These are phyloP conservation scores for Zymoseptoria tritici DNA, from an alignment of 2,329 filamentous ascomycete species.

Conservation along the genomic window DNA sequence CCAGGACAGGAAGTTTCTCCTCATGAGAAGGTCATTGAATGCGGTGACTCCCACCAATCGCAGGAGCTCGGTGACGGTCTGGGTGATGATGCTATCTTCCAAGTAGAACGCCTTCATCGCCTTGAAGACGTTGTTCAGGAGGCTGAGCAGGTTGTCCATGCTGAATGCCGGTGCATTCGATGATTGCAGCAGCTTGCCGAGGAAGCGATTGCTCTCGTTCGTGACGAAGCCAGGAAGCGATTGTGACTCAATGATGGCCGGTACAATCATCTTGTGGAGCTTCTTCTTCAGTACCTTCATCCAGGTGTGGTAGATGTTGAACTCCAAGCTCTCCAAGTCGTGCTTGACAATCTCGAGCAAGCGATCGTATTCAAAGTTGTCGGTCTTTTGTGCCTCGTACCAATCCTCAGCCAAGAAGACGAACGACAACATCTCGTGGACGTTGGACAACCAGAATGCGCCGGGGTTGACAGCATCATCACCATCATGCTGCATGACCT, in stretches of 20 bases:
- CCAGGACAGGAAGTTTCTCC: slow-evolving; percentile 97
- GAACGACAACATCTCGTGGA: slow-evolving; percentile 99
- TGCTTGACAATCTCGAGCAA: slow-evolving; percentile 98
- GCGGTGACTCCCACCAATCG: slow-evolving; percentile 92
- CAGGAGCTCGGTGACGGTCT: slow-evolving; percentile 89
- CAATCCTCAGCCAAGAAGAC: slow-evolving; percentile 98
- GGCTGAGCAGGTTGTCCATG: slow-evolving; percentile 95
- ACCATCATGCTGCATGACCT: slow-evolving; percentile 97
- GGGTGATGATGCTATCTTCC: slow-evolving; percentile 90
- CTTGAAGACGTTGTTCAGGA: slow-evolving; percentile 95
- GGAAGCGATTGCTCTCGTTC: slow-evolving; percentile 95
- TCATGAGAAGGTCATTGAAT: slow-evolving; percentile 97
- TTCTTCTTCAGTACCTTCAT: slow-evolving; percentile 99
- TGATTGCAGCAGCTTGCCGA: slow-evolving; percentile 88
- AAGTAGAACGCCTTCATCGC: slow-evolving; percentile 99
- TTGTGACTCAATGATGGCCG: slow-evolving; percentile 97
- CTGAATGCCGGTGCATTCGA: slow-evolving; percentile 93
- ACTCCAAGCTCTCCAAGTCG: slow-evolving; percentile 93
- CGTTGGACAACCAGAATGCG: slow-evolving; percentile 97
- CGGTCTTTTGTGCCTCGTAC: slow-evolving; percentile 98
- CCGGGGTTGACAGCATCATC: slow-evolving; percentile 96
- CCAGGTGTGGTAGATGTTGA: slow-evolving; percentile 99
- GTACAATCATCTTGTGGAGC: slow-evolving; percentile 98
- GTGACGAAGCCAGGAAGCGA: slow-evolving; percentile 97
- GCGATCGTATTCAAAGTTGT: slow-evolving; percentile 98